Evolutionary conservation across 225 moss, liverwort and hornwort genomes (phyloP), one percentile per base, ranked within the genome.

Genomic region (Thuidium tamariscinum): DNA sequence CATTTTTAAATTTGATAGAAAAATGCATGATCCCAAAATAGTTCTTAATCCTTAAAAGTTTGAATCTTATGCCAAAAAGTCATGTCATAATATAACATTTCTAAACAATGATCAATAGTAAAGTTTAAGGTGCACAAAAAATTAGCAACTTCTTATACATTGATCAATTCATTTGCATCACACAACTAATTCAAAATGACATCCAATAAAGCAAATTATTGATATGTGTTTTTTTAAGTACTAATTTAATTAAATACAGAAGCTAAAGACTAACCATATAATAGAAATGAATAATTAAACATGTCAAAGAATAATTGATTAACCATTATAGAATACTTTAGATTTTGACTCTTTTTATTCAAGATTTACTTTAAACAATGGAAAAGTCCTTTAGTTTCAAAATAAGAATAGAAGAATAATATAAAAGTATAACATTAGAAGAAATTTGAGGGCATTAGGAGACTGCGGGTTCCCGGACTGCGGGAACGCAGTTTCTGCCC

Each of bases 331-430:
- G 8, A 27, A 4, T 25, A 7, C 8, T 70, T 42, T 26, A 42
- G 5, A 42, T 16, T 70, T 69, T 21, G 8, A 69, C 5, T 69
- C 0, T 0, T 70, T 26, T 42, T 8, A 5, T 3, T 42, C 2
- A 42, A 70, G 1, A 26, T 10, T 44, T 2, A 16, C 3, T 27
- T 0, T 0, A 0, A 0, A 10, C 27, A 44, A 27, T 71, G 5
- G 5, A 9, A 70, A 41, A 14, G 8, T 41, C 9, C 3, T 26
- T 15, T 9, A 44, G 7, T 44, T 9, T 2, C 0, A 0, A 69
- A 5, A 25, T 5, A 41, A 16, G 9, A 16, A 16, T 42, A 70
- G 15, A 42, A 9, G 15, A 69, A 42, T 16, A 26, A 26, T 26
- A 8, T 9, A 25, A 69, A 13, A 39, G 25, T 41, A 15, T 8